These are phyloP conservation scores for Curvularia hawaiiensis DNA, from an alignment of 2,329 filamentous ascomycete species.

Conservation along the genomic window DNA sequence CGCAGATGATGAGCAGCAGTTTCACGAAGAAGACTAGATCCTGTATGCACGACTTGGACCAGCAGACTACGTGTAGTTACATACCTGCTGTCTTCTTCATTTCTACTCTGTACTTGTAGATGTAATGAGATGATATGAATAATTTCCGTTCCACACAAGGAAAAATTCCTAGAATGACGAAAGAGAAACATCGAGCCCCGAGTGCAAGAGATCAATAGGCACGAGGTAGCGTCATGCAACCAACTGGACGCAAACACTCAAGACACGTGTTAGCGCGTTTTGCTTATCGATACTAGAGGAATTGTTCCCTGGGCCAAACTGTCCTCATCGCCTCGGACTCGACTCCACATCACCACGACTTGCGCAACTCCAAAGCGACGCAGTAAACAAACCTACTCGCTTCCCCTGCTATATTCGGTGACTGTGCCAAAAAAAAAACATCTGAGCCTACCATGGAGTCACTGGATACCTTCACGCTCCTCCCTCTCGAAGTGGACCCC, in stretches of 20 bases:
- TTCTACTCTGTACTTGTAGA: neutral
- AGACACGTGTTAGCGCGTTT: constrained; percentile 18
- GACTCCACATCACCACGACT: constrained; percentile 7
- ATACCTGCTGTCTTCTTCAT: neutral
- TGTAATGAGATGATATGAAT: neutral
- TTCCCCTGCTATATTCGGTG: no score
- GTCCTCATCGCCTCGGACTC: constrained; percentile 25
- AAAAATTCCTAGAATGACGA: neutral
- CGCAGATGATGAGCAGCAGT: constrained; percentile 37
- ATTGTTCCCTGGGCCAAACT: constrained; percentile 25
- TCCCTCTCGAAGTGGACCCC: constrained; percentile 83
- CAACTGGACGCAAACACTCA: neutral
- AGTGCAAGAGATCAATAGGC: neutral
- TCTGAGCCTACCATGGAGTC: constrained; percentile 38
- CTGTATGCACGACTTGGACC: no score
- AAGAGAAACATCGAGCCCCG: neutral
- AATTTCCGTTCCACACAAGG: neutral
- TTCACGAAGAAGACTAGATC: constrained; percentile 40
- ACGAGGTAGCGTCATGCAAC: neutral
- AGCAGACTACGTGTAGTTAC: neutral
- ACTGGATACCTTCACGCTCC: constrained; percentile 74
- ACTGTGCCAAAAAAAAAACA: neutral
- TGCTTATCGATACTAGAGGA: constrained; percentile 30
- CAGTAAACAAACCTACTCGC: neutral
- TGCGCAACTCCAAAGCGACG: neutral